phyloP scores from a whole-genome alignment of 1,284 basidiomycete species.

The Ceratorhiza oryzae-sativae region DNA sequence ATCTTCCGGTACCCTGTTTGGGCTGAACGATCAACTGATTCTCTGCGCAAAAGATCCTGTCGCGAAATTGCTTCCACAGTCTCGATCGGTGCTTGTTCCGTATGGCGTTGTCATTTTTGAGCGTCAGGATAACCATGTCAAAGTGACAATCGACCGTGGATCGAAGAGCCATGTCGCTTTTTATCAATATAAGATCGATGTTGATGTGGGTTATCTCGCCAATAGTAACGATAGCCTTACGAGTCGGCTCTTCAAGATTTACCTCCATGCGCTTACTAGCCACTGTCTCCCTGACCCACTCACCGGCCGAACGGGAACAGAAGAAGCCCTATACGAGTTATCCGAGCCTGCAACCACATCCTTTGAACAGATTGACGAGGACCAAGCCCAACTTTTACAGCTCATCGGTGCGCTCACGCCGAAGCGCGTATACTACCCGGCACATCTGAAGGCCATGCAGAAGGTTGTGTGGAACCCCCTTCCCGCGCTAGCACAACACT shows the following conservation, averaged over 20 bases:
- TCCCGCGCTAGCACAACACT: conserved; percentile 50
- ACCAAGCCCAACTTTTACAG: conserved; percentile 50
- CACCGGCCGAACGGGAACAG: conserved; percentile 56
- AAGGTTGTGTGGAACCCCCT: conserved; percentile 51
- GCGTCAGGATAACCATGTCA: conserved; percentile 34
- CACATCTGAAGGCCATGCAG: conserved; percentile 54
- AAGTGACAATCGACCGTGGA: conserved; percentile 5
- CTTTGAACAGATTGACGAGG: conserved; percentile 50
- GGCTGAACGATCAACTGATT: conserved; percentile 54
- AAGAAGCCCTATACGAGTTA: conserved; percentile 56
- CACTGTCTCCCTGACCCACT: conserved; percentile 57
- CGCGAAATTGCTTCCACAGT: conserved; percentile 38
- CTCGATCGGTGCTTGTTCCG: conserved; percentile 52
- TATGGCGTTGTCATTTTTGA: conserved; percentile 47
- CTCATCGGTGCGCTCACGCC: conserved; percentile 53
- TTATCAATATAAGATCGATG: conserved; percentile 53
- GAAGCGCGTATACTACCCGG: conserved; percentile 53
- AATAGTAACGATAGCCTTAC: conserved; percentile 49
- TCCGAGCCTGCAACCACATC: conserved; percentile 53
- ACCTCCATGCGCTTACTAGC: conserved; percentile 58
- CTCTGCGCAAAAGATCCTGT: conserved; percentile 48
- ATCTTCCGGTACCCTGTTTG: conserved; percentile 53
- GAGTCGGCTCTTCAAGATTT: conserved; percentile 53
- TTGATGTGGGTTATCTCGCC: conserved; percentile 52
- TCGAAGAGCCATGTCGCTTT: conserved; percentile 2